Percentiles rank a stretch among this genome's conserved stretches.
Conservation (phyloP, 768 basidiomycete species). For the Termitomyces sp. region DNA sequence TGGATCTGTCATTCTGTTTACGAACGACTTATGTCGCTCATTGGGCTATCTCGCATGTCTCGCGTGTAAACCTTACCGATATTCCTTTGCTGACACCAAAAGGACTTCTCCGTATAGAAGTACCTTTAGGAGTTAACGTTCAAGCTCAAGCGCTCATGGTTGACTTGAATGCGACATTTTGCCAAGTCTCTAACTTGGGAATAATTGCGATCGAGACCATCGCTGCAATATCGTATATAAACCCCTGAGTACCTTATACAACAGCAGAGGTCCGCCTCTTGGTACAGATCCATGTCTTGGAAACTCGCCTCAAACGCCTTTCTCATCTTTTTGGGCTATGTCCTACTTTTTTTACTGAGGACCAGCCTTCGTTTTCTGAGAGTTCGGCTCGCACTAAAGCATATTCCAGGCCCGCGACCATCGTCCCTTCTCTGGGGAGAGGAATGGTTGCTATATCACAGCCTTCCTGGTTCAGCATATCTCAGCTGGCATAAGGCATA, state of each 20-base stretch:
- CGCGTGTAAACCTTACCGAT: not conserved
- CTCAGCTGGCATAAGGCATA: constrained; percentile 46
- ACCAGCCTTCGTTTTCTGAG: constrained; percentile 29
- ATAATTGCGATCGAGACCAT: constrained; percentile 13
- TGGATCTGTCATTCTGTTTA: not conserved
- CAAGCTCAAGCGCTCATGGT: too few species aligned
- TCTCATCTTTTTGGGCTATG: constrained; percentile 22
- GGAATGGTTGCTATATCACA: constrained; percentile 50
- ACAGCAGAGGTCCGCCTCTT: constrained; percentile 1
- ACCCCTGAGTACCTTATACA: not conserved
- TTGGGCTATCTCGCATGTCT: not conserved
- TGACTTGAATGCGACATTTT: not conserved
- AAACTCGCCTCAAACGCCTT: constrained; percentile 20
- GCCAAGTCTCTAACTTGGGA: not conserved
- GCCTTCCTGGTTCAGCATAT: constrained; percentile 48
- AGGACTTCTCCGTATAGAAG: not conserved
- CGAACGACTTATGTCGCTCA: not conserved
- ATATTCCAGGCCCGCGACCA: constrained; percentile 46
- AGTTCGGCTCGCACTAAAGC: constrained; percentile 27
- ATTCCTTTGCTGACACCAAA: not conserved
- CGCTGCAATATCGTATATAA: constrained; percentile 10
- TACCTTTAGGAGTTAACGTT: not conserved
- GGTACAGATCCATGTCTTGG: constrained; percentile 16
- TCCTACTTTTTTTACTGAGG: constrained; percentile 24
- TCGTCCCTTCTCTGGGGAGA: constrained; percentile 57